Percentiles rank a stretch among this genome's conserved stretches.
phyloP scores from a whole-genome alignment of 2,329 filamentous ascomycete species.

The Chrysoporthe austroafricana region DNA sequence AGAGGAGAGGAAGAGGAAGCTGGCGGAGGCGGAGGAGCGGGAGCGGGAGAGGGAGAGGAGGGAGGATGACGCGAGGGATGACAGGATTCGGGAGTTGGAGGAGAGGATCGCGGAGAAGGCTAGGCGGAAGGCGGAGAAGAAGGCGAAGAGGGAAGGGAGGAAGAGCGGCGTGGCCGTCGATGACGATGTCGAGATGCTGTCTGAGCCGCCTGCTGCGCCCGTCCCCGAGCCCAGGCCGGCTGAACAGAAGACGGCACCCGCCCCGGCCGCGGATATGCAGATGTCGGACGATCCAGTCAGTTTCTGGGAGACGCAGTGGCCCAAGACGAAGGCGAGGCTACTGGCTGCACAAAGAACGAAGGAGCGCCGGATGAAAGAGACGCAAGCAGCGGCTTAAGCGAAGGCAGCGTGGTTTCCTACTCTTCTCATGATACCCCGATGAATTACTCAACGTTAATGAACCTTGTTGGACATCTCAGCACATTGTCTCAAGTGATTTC shows the following conservation, averaged over 20 bases:
- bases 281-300: conserved; percentile 27
- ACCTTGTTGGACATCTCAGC: neutral
- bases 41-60: conserved; percentile 42
- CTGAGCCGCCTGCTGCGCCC: conserved; percentile 7
- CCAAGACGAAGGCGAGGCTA: conserved; percentile 56
- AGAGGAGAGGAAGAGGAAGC: conserved; percentile 48
- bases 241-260: conserved; percentile 17
- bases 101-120: conserved; percentile 45
- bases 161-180: conserved; percentile 31
- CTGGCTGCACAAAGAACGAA: conserved; percentile 63
- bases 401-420: conserved; percentile 9
- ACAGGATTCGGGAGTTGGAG: conserved; percentile 50
- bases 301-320: conserved; percentile 28
- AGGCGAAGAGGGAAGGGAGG: conserved; percentile 47
- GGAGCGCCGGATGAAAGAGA: conserved; percentile 53
- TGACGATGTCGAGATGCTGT: conserved; percentile 7
- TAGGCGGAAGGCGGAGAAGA: conserved; percentile 46
- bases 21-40: conserved; percentile 46
- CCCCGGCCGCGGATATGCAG: conserved; percentile 25
- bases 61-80: conserved; percentile 35
- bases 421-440: conserved; percentile 28
- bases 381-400: conserved; percentile 42
- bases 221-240: conserved; percentile 14
- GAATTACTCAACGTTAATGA: neutral
- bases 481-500: neutral